Evolutionary conservation across 139 green algal genomes (phyloP).

Genomic region (Pseudopediastrum boryanum): DNA sequence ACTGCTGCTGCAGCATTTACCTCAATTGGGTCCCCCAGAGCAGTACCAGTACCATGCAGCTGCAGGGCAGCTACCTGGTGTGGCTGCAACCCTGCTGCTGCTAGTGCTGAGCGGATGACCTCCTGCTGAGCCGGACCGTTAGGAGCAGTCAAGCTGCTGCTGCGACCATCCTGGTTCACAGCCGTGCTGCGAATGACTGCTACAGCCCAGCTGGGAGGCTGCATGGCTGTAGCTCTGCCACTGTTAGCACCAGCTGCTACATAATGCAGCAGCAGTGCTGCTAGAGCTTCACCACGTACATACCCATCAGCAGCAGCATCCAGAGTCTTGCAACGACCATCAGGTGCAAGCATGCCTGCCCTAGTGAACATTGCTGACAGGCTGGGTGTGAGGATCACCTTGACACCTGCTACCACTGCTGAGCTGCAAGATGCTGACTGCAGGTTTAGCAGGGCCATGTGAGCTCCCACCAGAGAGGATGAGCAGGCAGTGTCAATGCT

Average conservation of each 20-base stretch:
- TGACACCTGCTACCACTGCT: conserved; percentile 48
- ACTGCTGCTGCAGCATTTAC: conserved; percentile 68
- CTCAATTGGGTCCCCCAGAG: conserved; percentile 85
- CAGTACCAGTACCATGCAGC: conserved; percentile 82
- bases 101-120: conserved; percentile 67
- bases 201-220: not conserved
- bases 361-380: conserved; percentile 67
- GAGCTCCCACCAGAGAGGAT: conserved; percentile 69
- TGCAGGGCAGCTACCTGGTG: conserved; percentile 57
- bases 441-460: conserved; percentile 52
- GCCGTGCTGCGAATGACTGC: conserved; percentile 61
- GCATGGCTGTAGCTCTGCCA: not conserved
- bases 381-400: conserved; percentile 62
- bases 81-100: conserved; percentile 24
- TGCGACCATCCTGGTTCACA: conserved; percentile 92
- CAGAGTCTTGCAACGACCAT: conserved; percentile 87
- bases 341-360: conserved; percentile 76
- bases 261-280: conserved; percentile 33
- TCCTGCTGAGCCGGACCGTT: conserved; percentile 87
- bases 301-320: conserved; percentile 84
- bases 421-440: conserved; percentile 24
- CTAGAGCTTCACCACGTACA: conserved; percentile 71
- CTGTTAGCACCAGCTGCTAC: not conserved
- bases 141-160: conserved; percentile 85
- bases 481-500: conserved; percentile 84